phyloP scores from a whole-genome alignment of 768 basidiomycete species.

The Lactifluus hygrophoroides region DNA sequence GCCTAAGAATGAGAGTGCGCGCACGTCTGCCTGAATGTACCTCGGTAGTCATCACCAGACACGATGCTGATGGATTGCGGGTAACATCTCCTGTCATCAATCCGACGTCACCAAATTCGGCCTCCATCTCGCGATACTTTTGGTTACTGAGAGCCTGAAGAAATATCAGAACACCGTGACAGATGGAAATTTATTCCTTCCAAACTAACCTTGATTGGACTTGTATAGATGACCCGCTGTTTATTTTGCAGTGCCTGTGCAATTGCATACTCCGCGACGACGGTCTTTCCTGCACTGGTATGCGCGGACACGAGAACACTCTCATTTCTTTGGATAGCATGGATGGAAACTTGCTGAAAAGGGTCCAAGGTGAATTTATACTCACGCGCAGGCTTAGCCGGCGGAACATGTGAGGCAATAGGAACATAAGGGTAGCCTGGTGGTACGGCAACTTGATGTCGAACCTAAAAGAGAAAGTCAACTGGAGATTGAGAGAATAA shows the following conservation, averaged over 20 bases:
- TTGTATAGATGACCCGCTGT: slow-evolving; percentile 97
- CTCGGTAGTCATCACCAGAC: slow-evolving; percentile 99
- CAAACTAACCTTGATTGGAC: slow-evolving; percentile 90
- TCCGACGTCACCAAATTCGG: slow-evolving; percentile 96
- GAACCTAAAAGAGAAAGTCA: slow-evolving; percentile 44
- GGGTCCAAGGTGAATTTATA: slow-evolving; percentile 98
- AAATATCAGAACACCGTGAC: slow-evolving; percentile 18
- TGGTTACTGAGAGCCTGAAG: slow-evolving; percentile 92
- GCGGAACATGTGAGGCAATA: slow-evolving; percentile 86
- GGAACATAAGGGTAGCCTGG: slow-evolving; percentile 85
- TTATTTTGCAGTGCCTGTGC: slow-evolving; percentile 91
- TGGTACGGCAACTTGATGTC: slow-evolving; percentile 95
- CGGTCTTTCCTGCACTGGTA: slow-evolving; percentile 98
- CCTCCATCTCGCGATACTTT: slow-evolving; percentile 96
- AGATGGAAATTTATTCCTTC: neutral
- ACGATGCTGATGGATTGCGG: slow-evolving; percentile 94
- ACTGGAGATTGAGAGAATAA: neutral
- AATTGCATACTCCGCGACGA: slow-evolving; percentile 99
- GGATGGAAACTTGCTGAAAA: slow-evolving; percentile 90
- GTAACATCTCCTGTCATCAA: slow-evolving; percentile 99
- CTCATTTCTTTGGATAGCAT: slow-evolving; percentile 95
- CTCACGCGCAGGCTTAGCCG: slow-evolving; percentile 79
- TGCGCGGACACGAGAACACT: slow-evolving; percentile 97
- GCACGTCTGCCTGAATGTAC: slow-evolving; percentile 35
- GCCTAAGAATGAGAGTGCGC: neutral